Conservation (phyloP, 2,329 filamentous ascomycete genomes). For the Plectosphaerella plurivora region DNA sequence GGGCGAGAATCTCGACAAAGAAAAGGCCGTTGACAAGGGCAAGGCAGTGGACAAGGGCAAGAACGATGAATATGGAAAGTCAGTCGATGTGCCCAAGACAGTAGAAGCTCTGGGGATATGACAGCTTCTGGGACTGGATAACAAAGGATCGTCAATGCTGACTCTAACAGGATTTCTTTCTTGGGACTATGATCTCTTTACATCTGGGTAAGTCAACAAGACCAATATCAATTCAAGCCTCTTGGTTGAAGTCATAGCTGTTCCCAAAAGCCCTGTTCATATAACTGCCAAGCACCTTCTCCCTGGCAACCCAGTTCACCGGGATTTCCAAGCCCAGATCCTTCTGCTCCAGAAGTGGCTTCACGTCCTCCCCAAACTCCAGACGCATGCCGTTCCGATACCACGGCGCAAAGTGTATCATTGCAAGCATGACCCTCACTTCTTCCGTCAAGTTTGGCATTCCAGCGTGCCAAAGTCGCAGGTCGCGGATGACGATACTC, state of each 20-base stretch:
- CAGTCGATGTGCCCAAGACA: too few species aligned
- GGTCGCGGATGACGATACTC: conserved; percentile 52
- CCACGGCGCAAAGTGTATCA: conserved; percentile 56
- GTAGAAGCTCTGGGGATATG: too few species aligned
- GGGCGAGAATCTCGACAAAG: too few species aligned
- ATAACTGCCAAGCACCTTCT: conserved; percentile 40
- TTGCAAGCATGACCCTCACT: conserved; percentile 54
- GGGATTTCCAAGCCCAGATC: conserved; percentile 41
- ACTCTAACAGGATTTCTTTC: too few species aligned
- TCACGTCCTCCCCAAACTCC: conserved; percentile 46
- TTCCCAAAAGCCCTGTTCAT: conserved; percentile 56
- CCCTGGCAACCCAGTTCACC: conserved; percentile 40
- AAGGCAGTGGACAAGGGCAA: too few species aligned
- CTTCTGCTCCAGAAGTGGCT: conserved; percentile 32
- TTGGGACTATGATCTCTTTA: too few species aligned
- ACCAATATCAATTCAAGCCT: conserved; percentile 5
- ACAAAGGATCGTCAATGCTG: too few species aligned
- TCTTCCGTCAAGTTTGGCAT: conserved; percentile 52
- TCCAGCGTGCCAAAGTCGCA: conserved; percentile 60
- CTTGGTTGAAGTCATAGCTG: conserved; percentile 57
- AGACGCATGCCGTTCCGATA: conserved; percentile 54
- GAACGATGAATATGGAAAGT: too few species aligned
- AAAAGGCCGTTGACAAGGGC: too few species aligned
- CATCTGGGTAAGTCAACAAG: neutral
- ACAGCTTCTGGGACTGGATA: too few species aligned